Conservation (phyloP, 305 asterid genomes). For the Coffea humblotiana region DNA sequence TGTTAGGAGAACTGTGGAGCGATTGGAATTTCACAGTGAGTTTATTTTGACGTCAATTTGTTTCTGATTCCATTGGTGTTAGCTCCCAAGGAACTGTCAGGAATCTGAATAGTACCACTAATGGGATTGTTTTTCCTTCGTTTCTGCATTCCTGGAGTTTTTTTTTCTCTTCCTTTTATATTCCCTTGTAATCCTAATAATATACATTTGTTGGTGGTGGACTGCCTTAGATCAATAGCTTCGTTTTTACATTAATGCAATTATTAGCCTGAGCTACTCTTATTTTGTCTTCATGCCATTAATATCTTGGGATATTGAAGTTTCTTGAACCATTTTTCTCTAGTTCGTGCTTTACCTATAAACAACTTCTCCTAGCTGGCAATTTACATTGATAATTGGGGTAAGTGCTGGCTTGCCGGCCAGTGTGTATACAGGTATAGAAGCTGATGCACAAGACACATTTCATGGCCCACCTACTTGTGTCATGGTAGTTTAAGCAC, state of each 20-base stretch:
- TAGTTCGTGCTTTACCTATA: neutral
- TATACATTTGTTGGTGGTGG: neutral
- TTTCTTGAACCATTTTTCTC: neutral
- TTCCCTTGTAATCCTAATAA: neutral
- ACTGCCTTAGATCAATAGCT: neutral
- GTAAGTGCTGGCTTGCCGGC: neutral
- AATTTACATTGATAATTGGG: slow-evolving; percentile 6
- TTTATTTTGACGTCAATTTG: neutral
- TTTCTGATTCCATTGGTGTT: neutral
- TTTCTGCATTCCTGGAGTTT: neutral
- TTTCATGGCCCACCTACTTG: slow-evolving; percentile 1
- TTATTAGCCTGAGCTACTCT: neutral
- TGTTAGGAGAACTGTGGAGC: neutral
- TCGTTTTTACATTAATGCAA: neutral
- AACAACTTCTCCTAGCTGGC: neutral
- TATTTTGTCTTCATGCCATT: neutral
- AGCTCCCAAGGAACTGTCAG: neutral
- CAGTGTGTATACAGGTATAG: neutral
- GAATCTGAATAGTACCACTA: neutral
- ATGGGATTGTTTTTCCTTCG: neutral
- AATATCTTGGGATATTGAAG: neutral
- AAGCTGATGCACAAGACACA: slow-evolving; percentile 7
- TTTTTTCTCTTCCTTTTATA: neutral
- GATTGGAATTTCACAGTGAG: neutral
- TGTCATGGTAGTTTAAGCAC: slow-evolving; percentile 11